Base-by-base conservation (phyloP, 148 eudicot species). In the Dianthus caryophyllus region DNA sequence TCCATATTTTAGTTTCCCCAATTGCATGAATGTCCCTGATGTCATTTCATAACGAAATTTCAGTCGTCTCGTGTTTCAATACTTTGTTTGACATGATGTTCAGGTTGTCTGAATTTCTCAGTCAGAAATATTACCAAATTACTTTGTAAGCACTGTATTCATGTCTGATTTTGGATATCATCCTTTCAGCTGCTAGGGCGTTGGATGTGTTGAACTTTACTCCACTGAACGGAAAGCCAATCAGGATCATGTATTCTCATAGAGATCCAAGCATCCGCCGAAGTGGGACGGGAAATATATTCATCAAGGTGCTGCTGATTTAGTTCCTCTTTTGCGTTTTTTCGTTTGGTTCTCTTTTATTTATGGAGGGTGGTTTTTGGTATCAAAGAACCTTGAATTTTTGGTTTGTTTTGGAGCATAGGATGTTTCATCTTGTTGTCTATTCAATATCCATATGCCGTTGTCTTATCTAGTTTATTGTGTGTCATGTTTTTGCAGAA, bases 201-300 rank as follows among this genome's bases (percentile, higher is more conserved):
- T 25, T 75, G 66, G 86, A 82, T 44, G 76, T 71, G 22, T 57
- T 85, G 75, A 82, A 84, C 76, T 84, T 77, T 69, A 84, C 88
- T 27, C 80, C 77, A 9, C 65, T 84, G 6, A 77, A 82, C 72
- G 79, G 79, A 33, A 85, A 82, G 78, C 5, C 71, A 2, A 76
- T 82, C 38, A 71, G 84, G 54, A 57, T 85, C 8, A 71, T 74
- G 80, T 78, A 71, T 64, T 84, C 88, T 26, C 78, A 75, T n/a
- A 52, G 79, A 9, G 84, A 80, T 26, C 82, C 84, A 15, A 80
- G 75, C 22, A 49, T 71, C 5, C 75, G 81, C 14, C 78, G 69
- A 54, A 82, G 78, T 73, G 77, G 81, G 13, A 31, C 66, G 33
- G 86, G 77, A 15, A 84, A 82, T 68, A 71, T 84, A 1, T 80